These are phyloP conservation scores for Arachis hypogaea DNA, from an alignment of 306 rosid species.

Conservation along the genomic window DNA sequence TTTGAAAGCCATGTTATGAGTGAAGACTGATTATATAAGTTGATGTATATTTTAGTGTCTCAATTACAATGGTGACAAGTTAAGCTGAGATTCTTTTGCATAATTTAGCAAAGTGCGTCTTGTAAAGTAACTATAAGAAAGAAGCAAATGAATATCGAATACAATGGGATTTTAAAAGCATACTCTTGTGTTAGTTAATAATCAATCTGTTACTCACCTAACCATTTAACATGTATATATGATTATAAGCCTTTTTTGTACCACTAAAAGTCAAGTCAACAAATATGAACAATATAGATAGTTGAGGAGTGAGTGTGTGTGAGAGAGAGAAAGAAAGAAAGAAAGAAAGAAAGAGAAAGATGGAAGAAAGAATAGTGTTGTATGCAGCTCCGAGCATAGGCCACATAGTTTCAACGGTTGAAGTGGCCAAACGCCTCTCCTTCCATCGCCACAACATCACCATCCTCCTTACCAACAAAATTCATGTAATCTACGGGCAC, in stretches of 20 bases:
- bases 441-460: background rate
- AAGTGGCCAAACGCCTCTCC: slow-evolving; percentile 14
- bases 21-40: slow-evolving; percentile 1
- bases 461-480: slow-evolving; percentile 29
- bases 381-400: slow-evolving; percentile 37
- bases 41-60: slow-evolving; percentile 44
- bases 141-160: slow-evolving; percentile 33
- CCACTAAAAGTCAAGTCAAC: no score
- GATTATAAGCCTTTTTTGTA: no score
- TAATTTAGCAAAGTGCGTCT: slow-evolving; percentile 42
- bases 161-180: slow-evolving; percentile 5
- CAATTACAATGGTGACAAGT: slow-evolving; percentile 23
- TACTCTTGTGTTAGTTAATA: no score
- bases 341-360: background rate
- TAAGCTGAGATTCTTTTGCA: slow-evolving; percentile 43
- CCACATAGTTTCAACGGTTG: slow-evolving; percentile 37
- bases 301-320: no score
- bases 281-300: no score
- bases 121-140: slow-evolving; percentile 40
- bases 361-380: slow-evolving; percentile 13
- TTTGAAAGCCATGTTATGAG: slow-evolving; percentile 25
- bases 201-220: no score
- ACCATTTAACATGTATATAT: no score
- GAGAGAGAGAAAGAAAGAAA: no score
- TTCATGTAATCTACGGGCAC: no score